Percentiles rank a stretch among this genome's conserved stretches.
phyloP scores from a whole-genome alignment of 2,329 filamentous ascomycete species.

The Pyricularia sp. region DNA sequence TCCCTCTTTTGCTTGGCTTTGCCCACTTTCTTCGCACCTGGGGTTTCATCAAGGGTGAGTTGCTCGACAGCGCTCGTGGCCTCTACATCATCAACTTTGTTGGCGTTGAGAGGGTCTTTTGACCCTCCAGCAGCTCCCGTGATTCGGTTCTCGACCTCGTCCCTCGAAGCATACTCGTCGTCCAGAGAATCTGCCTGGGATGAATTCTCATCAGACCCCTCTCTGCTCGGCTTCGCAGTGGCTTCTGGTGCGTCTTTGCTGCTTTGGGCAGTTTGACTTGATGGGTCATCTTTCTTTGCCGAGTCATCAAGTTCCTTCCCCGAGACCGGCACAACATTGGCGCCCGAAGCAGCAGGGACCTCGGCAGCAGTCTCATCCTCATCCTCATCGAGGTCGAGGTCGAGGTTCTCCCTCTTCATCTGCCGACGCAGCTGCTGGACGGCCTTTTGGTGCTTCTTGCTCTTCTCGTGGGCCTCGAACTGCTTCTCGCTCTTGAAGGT shows the following conservation, averaged over 20 bases:
- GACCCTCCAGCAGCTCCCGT: constrained; percentile 25
- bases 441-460: constrained; percentile 89
- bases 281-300: neutral
- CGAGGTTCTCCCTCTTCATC: constrained; percentile 68
- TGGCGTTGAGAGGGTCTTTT: constrained; percentile 74
- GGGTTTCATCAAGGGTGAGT: constrained; percentile 51
- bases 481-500: constrained; percentile 86
- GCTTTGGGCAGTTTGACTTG: neutral
- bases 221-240: neutral
- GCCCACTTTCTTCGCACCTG: constrained; percentile 42
- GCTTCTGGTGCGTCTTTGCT: neutral
- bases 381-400: constrained; percentile 32
- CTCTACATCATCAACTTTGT: neutral
- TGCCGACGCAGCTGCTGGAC: constrained; percentile 66
- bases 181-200: constrained; percentile 1
- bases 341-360: neutral
- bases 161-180: constrained; percentile 33
- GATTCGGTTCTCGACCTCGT: constrained; percentile 28
- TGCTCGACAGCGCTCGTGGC: constrained; percentile 64
- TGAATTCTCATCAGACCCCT: constrained; percentile 5
- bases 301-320: neutral
- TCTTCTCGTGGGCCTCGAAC: constrained; percentile 82
- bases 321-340: neutral
- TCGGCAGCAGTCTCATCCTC: neutral
- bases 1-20: constrained; percentile 12